Evolutionary conservation across 106 monocot genomes (phyloP), one percentile per base, ranked within the genome.

Genomic region (Gastrodia elata): DNA sequence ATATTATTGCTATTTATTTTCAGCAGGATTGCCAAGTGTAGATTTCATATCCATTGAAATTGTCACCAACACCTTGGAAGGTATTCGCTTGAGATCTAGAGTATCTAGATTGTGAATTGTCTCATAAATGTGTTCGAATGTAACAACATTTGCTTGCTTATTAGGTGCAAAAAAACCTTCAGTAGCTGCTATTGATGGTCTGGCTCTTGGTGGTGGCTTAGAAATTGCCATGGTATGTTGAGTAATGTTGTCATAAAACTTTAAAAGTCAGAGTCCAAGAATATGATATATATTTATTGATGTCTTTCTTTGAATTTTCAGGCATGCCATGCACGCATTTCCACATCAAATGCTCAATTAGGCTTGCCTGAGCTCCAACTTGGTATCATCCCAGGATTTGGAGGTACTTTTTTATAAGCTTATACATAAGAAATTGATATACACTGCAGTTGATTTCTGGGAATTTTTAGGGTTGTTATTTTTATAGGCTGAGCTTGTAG

Each of bases 181-280:
- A 56, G 92, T 96, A 68, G 92, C 89, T 58, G 95, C 95, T 67
- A 90, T 96, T 55, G 89, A 96, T 86, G 92, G 92, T 41, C 67
- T 96, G 71, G 89, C 95, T 78, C 91, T 96, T 82, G 92, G 95
- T 77, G 95, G 95, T 26, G 95, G 95, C 42, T 73, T 96, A 44
- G 95, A 96, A 72, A 57, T 96, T 81, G 89, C 92, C 75, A 96
- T 96, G 95, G 95, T 96, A 76, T 73, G 59, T 68, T 72, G 48
- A 18, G 20, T 11, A 44, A 36, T 68, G 71, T 59, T 39, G 22
- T 40, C 52, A 20, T 40, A 39, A 42, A 77, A 16, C 26, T 27
- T 48, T 48, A 8, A 48, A 32, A 49, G 49, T 16, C 2, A 9
- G 1, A 42, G 34, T 42, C 34, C 34, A 33, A 22, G 8, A 58